These are phyloP conservation scores for Maudiozyma turicensis DNA, from an alignment of 805 yeast genomes.

Conservation along the genomic window DNA sequence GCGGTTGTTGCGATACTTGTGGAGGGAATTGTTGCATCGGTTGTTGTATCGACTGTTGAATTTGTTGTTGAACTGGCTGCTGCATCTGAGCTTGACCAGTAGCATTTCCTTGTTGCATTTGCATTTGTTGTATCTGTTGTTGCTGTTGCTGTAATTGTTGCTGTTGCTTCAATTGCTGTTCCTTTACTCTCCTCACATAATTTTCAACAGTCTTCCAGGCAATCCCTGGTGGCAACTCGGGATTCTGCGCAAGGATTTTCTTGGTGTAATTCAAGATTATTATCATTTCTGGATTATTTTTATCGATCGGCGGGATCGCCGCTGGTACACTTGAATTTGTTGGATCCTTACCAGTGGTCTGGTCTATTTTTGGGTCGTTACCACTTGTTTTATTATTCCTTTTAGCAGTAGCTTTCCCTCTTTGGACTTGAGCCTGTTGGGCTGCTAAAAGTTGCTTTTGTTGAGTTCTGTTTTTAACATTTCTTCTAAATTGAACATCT, in stretches of 20 bases:
- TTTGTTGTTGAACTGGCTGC: not conserved
- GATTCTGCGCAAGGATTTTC: constrained; percentile 25
- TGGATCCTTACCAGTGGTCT: not conserved
- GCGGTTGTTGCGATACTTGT: not conserved
- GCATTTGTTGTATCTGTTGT: constrained; percentile 24
- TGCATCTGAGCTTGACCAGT: constrained; percentile 22
- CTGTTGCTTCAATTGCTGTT: constrained; percentile 17
- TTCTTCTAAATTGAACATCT: constrained; percentile 30
- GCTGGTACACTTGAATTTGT: not conserved
- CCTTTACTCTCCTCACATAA: constrained; percentile 18
- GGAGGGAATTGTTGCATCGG: constrained; percentile 1
- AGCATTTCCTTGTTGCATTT: constrained; percentile 12
- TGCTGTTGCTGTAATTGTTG: constrained; percentile 25
- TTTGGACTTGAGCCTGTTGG: constrained; percentile 6
- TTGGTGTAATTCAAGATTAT: constrained; percentile 25
- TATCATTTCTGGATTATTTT: constrained; percentile 21
- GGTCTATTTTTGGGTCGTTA: not conserved
- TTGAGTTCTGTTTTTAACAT: constrained; percentile 24
- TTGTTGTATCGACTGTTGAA: not conserved
- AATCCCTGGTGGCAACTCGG: constrained; percentile 23
- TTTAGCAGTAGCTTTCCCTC: constrained; percentile 5
- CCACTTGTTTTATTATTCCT: not conserved
- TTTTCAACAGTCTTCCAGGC: constrained; percentile 29
- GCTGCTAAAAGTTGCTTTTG: constrained; percentile 18
- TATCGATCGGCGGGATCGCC: constrained; percentile 3